phyloP scores from a whole-genome alignment of 108 stramenopile genomes.

The Bacterosira constricta region DNA sequence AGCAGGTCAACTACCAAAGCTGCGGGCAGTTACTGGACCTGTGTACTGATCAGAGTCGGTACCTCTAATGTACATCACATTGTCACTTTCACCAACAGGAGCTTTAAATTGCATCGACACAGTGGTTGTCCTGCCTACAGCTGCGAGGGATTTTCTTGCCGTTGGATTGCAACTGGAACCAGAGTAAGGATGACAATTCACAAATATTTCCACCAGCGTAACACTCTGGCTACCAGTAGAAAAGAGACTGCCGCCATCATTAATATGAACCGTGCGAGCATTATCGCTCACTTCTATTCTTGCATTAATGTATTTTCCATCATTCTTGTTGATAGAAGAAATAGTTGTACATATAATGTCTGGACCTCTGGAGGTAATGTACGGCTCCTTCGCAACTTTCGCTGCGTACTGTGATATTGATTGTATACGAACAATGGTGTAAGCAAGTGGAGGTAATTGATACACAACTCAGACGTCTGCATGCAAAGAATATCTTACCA shows the following conservation, averaged over 20 bases:
- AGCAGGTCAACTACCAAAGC: neutral
- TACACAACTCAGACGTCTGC: neutral
- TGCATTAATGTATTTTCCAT: neutral
- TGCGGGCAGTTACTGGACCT: neutral
- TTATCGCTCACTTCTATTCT: conserved; percentile 2
- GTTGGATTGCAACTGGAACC: neutral
- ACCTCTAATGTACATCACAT: conserved; percentile 1
- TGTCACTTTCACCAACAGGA: neutral
- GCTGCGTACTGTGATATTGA: neutral
- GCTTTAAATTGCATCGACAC: neutral
- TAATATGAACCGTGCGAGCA: neutral
- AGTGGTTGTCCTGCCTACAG: neutral
- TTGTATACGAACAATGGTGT: neutral
- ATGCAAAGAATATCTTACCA: neutral
- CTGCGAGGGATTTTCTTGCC: neutral
- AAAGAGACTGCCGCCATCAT: neutral
- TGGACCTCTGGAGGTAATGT: neutral
- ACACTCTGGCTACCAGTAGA: conserved; percentile 1
- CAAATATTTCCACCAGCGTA: neutral
- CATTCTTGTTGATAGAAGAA: neutral
- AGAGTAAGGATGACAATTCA: conserved; percentile 11
- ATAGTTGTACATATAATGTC: conserved; percentile 3
- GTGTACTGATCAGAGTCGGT: conserved; percentile 1
- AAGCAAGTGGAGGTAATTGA: neutral
- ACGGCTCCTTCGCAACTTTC: conserved; percentile 8